Evolutionary conservation across 208 protist species (phyloP).

Genomic region (Trypanosoma congolense): DNA sequence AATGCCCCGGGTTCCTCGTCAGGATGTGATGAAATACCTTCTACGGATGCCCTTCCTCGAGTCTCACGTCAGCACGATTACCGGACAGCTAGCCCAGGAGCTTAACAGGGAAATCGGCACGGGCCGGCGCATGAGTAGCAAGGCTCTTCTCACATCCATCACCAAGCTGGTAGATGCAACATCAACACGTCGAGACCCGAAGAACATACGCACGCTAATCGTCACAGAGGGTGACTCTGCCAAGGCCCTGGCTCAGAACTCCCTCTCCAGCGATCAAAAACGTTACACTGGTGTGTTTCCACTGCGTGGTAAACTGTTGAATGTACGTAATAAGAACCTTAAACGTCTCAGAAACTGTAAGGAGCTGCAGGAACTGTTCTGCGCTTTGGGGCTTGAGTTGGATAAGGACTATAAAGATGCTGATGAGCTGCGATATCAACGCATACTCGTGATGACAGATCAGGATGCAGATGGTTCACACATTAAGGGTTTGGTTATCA

Average conservation of each 20-base stretch:
- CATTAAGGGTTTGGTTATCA: constrained; percentile 99
- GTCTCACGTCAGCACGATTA: constrained; percentile 62
- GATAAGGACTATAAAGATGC: constrained; percentile 70
- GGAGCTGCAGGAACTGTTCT: constrained; percentile 89
- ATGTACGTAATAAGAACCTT: constrained; percentile 94
- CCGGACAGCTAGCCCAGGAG: constrained; percentile 62
- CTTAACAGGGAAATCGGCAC: constrained; percentile 80
- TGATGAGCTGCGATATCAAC: constrained; percentile 96
- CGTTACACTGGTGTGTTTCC: constrained; percentile 97
- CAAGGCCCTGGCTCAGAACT: constrained; percentile 96
- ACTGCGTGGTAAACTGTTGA: constrained; percentile 97
- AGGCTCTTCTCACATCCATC: constrained; percentile 86
- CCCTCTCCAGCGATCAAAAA: constrained; percentile 94
- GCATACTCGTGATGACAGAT: constrained; percentile 99
- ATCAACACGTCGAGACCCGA: constrained; percentile 60
- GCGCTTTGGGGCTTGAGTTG: constrained; percentile 73
- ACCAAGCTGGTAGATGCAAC: constrained; percentile 97
- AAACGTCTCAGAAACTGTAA: constrained; percentile 91
- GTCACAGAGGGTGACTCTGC: constrained; percentile 99
- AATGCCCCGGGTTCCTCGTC: constrained; percentile 83
- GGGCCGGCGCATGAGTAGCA: constrained; percentile 66
- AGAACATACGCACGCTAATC: constrained; percentile 94
- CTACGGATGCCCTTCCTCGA: constrained; percentile 78
- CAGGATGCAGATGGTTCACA: constrained; percentile 99
- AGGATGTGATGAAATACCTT: constrained; percentile 84